Conservation (phyloP, 441 rosid genomes). For the Raphanus hybrid region DNA sequence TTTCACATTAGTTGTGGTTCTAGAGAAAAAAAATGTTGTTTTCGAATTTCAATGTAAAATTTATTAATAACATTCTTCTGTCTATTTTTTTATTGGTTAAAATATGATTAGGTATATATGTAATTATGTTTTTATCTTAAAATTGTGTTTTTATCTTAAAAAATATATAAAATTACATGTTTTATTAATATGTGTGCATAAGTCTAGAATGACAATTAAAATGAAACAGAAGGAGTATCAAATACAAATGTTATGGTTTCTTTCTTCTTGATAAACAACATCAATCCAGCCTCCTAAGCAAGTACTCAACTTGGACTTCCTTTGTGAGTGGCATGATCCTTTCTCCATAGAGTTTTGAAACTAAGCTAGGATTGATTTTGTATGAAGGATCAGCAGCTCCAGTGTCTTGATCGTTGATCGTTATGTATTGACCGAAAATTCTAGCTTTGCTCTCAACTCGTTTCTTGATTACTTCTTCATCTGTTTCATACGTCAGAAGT, state of each 20-base stretch:
- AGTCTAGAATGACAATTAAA: too few species aligned
- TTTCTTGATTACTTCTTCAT: constrained; percentile 68
- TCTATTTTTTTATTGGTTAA: too few species aligned
- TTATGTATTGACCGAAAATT: constrained; percentile 71
- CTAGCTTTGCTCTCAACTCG: constrained; percentile 76
- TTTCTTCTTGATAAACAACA: not conserved
- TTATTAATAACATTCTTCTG: too few species aligned
- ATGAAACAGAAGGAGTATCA: not conserved
- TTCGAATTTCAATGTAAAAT: too few species aligned
- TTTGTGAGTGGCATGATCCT: constrained; percentile 50
- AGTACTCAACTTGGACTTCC: constrained; percentile 52
- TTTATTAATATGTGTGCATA: too few species aligned
- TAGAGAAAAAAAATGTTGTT: too few species aligned
- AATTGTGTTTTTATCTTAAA: too few species aligned
- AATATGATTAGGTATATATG: too few species aligned
- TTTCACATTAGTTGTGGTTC: too few species aligned
- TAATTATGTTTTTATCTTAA: too few species aligned
- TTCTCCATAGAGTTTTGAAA: constrained; percentile 44
- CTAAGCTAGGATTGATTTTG: constrained; percentile 70
- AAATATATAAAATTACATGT: too few species aligned
- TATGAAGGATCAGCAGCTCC: constrained; percentile 53
- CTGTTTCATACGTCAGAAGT: constrained; percentile 67
- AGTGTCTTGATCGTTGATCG: constrained; percentile 36
- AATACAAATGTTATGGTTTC: constrained; percentile 2
- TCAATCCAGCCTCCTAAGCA: constrained; percentile 43